Percentiles rank a stretch among this genome's conserved stretches.
These are phyloP conservation scores for Pseudocercospora pini-densiflorae DNA, from an alignment of 2,329 filamentous ascomycete genomes.

Conservation along the genomic window DNA sequence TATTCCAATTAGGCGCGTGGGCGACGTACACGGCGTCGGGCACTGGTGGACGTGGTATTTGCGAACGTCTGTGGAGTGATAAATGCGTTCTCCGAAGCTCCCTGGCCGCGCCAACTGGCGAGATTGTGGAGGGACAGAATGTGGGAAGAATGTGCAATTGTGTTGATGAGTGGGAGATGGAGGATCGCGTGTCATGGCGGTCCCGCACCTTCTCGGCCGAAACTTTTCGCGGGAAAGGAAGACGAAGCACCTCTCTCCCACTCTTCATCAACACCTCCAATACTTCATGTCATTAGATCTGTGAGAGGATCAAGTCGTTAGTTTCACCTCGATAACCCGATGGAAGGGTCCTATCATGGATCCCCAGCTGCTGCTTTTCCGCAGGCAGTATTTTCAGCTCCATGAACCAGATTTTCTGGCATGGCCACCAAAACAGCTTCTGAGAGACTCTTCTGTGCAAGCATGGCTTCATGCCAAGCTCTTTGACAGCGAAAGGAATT, in stretches of 20 bases:
- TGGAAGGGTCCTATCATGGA: slow-evolving; percentile 30
- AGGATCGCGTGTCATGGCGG: no score
- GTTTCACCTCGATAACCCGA: neutral
- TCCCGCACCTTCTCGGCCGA: neutral
- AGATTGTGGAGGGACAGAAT: no score
- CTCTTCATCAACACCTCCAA: neutral
- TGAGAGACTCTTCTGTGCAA: slow-evolving; percentile 68
- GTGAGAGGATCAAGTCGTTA: neutral
- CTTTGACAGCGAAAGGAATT: slow-evolving; percentile 63
- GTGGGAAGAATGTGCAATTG: no score
- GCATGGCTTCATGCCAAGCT: slow-evolving; percentile 67
- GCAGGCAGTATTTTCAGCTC: slow-evolving; percentile 79
- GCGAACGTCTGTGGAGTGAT: no score
- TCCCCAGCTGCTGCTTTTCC: slow-evolving; percentile 55
- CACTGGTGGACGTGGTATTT: no score
- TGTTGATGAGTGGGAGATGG: no score
- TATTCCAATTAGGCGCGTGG: no score
- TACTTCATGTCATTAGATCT: neutral
- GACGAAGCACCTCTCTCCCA: neutral
- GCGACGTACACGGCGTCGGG: no score
- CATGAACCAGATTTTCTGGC: slow-evolving; percentile 64
- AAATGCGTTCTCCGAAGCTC: no score
- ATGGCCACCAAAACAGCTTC: slow-evolving; percentile 63
- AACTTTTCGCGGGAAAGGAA: neutral
- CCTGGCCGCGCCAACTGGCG: no score